Conservation (phyloP, 2,329 filamentous ascomycete species). For the Pseudogymnoascus sp. region DNA sequence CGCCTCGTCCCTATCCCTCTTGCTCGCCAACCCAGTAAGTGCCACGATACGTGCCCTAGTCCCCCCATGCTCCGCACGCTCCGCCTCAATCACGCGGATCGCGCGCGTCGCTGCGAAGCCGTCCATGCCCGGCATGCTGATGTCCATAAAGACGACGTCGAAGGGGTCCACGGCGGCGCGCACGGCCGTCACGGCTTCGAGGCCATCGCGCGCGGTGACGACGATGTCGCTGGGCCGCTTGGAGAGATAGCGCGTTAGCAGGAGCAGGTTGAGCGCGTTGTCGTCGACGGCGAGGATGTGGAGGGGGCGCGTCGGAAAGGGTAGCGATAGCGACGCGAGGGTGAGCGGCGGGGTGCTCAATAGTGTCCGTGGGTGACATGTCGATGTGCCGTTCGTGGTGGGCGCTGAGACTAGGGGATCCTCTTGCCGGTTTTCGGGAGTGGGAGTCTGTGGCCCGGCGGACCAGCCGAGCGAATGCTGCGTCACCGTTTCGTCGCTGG, state of each 20-base stretch:
- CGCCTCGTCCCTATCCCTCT: slow-evolving; percentile 39
- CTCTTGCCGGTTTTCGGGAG: background rate
- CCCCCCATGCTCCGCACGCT: slow-evolving; percentile 9
- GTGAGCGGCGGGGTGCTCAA: background rate
- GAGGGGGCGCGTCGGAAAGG: slow-evolving; percentile 9
- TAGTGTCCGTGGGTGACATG: background rate
- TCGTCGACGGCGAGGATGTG: slow-evolving; percentile 32
- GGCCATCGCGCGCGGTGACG: slow-evolving; percentile 35
- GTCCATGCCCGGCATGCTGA: slow-evolving; percentile 47
- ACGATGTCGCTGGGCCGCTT: slow-evolving; percentile 31
- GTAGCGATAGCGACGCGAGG: background rate
- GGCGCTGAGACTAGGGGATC: background rate
- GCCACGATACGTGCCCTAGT: slow-evolving; percentile 33
- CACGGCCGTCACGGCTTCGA: slow-evolving; percentile 37
- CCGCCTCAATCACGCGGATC: slow-evolving; percentile 38
- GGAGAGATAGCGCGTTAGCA: slow-evolving; percentile 28
- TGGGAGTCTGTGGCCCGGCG: background rate
- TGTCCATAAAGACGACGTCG: slow-evolving; percentile 42
- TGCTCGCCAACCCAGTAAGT: slow-evolving; percentile 41
- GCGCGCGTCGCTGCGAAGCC: slow-evolving; percentile 38
- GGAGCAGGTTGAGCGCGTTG: slow-evolving; percentile 32
- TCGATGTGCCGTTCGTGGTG: background rate
- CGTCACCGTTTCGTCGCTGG: background rate
- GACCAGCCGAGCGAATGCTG: background rate
- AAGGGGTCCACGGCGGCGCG: slow-evolving; percentile 23